These are phyloP conservation scores for Dothideomycetidae sp. DNA, from an alignment of 2,329 filamentous ascomycete genomes.

Conservation along the genomic window DNA sequence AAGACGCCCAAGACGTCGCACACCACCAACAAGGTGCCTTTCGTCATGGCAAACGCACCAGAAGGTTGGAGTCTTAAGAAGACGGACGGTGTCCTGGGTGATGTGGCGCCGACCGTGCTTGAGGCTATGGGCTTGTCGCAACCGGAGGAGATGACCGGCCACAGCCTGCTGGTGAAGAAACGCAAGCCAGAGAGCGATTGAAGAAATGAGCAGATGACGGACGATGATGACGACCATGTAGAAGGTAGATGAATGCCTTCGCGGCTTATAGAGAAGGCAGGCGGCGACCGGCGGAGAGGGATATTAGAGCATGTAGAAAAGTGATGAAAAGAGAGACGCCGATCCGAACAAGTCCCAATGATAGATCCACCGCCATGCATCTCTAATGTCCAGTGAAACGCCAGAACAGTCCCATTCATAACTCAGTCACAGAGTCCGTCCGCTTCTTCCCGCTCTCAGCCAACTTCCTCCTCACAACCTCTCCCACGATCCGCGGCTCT, in stretches of 20 bases:
- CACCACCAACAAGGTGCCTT: constrained; percentile 94
- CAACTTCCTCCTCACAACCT: constrained; percentile 21
- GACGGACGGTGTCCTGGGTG: constrained; percentile 77
- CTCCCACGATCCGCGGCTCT: constrained; percentile 48
- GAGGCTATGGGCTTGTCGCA: constrained; percentile 81
- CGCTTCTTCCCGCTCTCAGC: constrained; percentile 18
- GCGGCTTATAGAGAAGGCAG: no score
- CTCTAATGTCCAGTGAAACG: no score
- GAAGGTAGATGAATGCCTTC: no score
- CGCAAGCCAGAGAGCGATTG: constrained; percentile 20
- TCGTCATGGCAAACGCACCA: constrained; percentile 95
- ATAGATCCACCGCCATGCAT: no score
- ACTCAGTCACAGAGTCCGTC: neutral
- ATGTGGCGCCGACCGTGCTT: constrained; percentile 90
- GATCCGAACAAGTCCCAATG: no score
- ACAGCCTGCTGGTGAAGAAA: constrained; percentile 66
- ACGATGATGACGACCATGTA: neutral
- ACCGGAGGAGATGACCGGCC: constrained; percentile 83
- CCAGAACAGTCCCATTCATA: no score
- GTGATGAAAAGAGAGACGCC: no score
- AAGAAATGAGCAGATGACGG: neutral
- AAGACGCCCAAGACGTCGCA: constrained; percentile 96
- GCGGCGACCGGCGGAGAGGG: no score
- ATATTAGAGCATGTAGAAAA: no score
- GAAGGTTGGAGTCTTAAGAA: constrained; percentile 77